Conservation (phyloP, 495 filamentous ascomycete species). For the Tuber umbilicatum region DNA sequence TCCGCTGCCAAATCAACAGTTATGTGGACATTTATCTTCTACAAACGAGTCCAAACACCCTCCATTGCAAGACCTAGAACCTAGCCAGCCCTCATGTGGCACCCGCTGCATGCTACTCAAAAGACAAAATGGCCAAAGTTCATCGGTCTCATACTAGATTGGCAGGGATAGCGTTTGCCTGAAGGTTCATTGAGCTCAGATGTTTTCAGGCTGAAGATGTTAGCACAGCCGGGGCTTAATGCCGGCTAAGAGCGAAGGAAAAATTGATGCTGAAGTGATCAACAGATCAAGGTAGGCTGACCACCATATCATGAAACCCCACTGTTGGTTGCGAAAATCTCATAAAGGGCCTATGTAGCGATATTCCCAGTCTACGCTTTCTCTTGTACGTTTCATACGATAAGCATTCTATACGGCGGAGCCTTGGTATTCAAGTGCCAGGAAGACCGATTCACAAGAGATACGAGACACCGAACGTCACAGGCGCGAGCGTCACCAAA, state of each 20-base stretch:
- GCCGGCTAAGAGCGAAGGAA: conserved; percentile 3
- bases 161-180: not conserved
- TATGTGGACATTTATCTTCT: not conserved
- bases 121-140: not conserved
- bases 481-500: not conserved
- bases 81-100: not conserved
- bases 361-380: not conserved
- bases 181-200: not conserved
- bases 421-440: not conserved
- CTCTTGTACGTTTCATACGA: not conserved
- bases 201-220: conserved; percentile 3
- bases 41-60: not conserved
- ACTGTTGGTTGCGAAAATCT: not conserved
- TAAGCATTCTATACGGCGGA: not conserved
- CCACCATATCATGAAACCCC: not conserved
- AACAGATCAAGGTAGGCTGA: not conserved
- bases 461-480: not conserved
- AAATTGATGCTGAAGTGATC: not conserved
- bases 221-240: not conserved
- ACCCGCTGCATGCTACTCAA: not conserved
- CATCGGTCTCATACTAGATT: not conserved
- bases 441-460: not conserved
- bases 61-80: not conserved
- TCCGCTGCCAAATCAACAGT: not conserved
- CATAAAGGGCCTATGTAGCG: not conserved